Evolutionary conservation across 164 flowering plant genomes (phyloP), one percentile per base, ranked within the genome.

Genomic region (Nelumbo lutea): DNA sequence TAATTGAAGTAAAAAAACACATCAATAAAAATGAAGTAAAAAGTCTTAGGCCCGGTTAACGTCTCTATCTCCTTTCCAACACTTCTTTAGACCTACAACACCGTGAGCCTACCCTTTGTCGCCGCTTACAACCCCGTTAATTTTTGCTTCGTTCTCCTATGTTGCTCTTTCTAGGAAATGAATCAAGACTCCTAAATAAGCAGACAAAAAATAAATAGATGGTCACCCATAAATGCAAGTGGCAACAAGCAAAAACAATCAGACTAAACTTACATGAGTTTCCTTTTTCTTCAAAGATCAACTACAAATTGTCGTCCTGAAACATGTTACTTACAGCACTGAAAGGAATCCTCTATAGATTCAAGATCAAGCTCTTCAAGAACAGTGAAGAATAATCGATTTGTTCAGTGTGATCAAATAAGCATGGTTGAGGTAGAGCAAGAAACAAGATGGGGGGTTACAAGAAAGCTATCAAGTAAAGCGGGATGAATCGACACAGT

Each of bases 291-390:
- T 87, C 90, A 6, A 97, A 93, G 41, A 83, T 80, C 41, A 90
- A 82, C 13, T 96, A 80, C 77, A 96, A 79, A 87, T 91, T 97
- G 5, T 98, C 98, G 59, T 96, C 98, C 55, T 90, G 97, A 81
- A 96, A 96, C 47, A 98, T 96, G 15, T 98, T 98, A 68, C 99
- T 96, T 0, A 97, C 95, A 27, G 11, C 62, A 60, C 42, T 39
- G 40, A 60, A 15, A 41, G 9, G 45, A 15, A 42, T 41, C 45
- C 41, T 39, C 39, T 5, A 58, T 38, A 40, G 40, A 43, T 59
- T 6, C 9, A 39, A 9, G 11, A 53, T 2, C 57, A 53, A 15
- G 14, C 14, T 3, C 27, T 53, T 9, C 15, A 11, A 11, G 3
- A 53, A 53, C 11, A 42, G 68, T 38, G 6, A 9, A 38, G 61